Evolutionary conservation across 106 monocot species (phyloP).

Genomic region (Xerophyta viscosa): DNA sequence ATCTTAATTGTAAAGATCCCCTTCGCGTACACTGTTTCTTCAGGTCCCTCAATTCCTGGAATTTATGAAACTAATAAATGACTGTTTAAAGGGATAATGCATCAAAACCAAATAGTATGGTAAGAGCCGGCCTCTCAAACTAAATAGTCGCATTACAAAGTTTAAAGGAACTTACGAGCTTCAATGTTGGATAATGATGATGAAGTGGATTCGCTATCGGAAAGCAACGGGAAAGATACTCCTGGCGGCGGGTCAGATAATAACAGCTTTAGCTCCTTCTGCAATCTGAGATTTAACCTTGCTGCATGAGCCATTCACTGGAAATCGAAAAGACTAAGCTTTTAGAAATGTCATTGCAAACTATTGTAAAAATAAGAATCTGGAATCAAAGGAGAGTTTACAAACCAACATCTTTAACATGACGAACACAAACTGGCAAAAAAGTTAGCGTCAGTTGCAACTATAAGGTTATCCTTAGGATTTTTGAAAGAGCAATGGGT

Average conservation of each 20-base stretch:
- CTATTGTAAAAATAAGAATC: too few relatives aligned
- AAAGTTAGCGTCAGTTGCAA: too few relatives aligned
- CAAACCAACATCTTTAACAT: too few relatives aligned
- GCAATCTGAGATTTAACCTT: slow-evolving; percentile 82
- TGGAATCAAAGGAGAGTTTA: too few relatives aligned
- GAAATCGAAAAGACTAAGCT: too few relatives aligned
- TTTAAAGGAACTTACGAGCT: slow-evolving; percentile 44
- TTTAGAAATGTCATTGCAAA: too few relatives aligned
- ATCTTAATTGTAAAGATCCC: slow-evolving; percentile 68
- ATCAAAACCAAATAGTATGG: background rate
- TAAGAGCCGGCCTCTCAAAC: background rate
- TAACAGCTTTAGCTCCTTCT: slow-evolving; percentile 86
- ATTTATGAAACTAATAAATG: background rate
- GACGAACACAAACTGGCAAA: too few relatives aligned
- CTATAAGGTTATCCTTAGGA: too few relatives aligned
- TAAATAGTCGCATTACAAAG: background rate
- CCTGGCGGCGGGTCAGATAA: slow-evolving; percentile 76
- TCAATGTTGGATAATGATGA: slow-evolving; percentile 50
- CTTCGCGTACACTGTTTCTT: slow-evolving; percentile 64
- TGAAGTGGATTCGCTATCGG: slow-evolving; percentile 16
- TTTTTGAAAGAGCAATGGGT: too few relatives aligned
- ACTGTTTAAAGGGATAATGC: background rate
- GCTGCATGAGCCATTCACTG: slow-evolving; percentile 74
- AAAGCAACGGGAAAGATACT: slow-evolving; percentile 47
- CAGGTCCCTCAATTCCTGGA: slow-evolving; percentile 79